A percentile compares a stretch with the other conserved stretches of the same genome.
These are phyloP conservation scores for Paulownia fortunei DNA, from an alignment of 257 asterid species.

Conservation along the genomic window DNA sequence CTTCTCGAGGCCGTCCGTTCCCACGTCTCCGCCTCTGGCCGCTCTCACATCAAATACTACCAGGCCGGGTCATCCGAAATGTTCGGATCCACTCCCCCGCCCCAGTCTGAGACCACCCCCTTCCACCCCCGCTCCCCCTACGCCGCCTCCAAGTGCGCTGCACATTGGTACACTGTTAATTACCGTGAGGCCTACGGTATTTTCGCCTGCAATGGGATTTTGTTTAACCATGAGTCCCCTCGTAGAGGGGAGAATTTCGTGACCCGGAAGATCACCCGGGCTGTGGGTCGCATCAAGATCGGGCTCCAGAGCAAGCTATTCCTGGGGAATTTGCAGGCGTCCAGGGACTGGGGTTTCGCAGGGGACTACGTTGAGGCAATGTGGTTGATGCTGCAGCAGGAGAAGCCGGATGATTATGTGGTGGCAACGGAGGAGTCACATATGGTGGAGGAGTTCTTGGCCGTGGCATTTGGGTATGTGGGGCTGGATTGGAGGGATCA, in stretches of 20 bases:
- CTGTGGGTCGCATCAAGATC: constrained; percentile 88
- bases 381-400: constrained; percentile 99
- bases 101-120: constrained; percentile 81
- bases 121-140: constrained; percentile 96
- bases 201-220: constrained; percentile 91
- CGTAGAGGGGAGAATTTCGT: constrained; percentile 96
- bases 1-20: constrained; percentile 93
- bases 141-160: constrained; percentile 97
- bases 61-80: constrained; percentile 99
- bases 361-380: constrained; percentile 99
- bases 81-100: constrained; percentile 98
- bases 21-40: constrained; percentile 81
- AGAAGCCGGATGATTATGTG: constrained; percentile 91
- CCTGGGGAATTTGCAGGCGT: constrained; percentile 84
- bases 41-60: constrained; percentile 77
- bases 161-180: constrained; percentile 99
- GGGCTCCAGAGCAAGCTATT: constrained; percentile 94
- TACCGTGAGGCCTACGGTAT: constrained; percentile 92
- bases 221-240: constrained; percentile 94
- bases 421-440: constrained; percentile 98
- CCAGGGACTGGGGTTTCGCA: constrained; percentile 96
- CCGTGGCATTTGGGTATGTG: constrained; percentile 75
- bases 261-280: constrained; percentile 93
- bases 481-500: constrained; percentile 94
- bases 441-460: constrained; percentile 87